Evolutionary conservation across 371 early-diverging fungal genomes (phyloP), one percentile per base, ranked within the genome.

Genomic region (Mucor velutinosus): DNA sequence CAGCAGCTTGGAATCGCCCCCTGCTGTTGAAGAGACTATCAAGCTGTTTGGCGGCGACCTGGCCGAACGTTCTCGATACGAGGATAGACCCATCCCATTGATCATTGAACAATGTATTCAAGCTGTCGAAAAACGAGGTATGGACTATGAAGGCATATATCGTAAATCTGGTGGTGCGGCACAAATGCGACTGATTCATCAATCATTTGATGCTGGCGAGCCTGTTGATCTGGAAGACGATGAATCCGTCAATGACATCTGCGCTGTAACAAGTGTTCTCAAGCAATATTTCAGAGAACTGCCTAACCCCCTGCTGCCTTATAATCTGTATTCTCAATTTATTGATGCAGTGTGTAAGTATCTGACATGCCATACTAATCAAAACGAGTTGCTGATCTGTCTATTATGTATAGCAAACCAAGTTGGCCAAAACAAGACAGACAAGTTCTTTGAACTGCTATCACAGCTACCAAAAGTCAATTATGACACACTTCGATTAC

Each of bases 221-320:
- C 68, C 81, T 1, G 68, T 87, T 12, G 82, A 89, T 64, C 63
- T 93, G 19, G 78, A 76, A 56, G 83, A 87, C 58, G 73, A 81
- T 8, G 78, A 81, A 12, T 66, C 81, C 27, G 79, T 84, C 62
- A 85, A 86, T 69, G 90, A 89, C 70, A 89, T 91, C 56, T 85
- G 88, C 58, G 86, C 90, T 17, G 86, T 97, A 17, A 97, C 99
- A 4, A 95, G 96, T 64, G 88, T 99, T 19, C 78, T 99, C 65
- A 97, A 97, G 75, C 97, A 96, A 73, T 99, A 96, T 65, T 87
- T 99, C 59, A 87, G 99, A 49, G 94, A 94, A 43, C 64, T 97
- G 74, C 97, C 97, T 0, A 90, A 95, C 62, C 99, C 99, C 1
- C 71, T 99, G 30, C 73, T 99, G 64, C 95, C 97, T 0, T 92